These are phyloP conservation scores for Phytophthora cactorum DNA, from an alignment of 352 stramenopile species.

Conservation along the genomic window DNA sequence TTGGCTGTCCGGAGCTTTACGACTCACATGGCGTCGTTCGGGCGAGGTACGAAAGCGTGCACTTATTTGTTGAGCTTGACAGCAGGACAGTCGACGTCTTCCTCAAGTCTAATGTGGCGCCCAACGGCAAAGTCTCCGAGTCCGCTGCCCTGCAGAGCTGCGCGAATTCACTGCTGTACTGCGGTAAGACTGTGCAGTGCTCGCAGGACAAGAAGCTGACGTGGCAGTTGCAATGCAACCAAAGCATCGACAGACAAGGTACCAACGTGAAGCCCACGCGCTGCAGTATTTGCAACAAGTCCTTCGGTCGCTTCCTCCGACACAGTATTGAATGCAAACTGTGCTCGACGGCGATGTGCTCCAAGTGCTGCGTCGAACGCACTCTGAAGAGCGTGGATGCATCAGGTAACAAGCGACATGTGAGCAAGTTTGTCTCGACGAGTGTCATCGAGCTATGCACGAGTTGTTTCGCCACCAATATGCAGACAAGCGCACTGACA, in stretches of 20 bases:
- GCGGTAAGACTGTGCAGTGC: conserved; percentile 48
- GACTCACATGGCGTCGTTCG: conserved; percentile 44
- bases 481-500: conserved; percentile 42
- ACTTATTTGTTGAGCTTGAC: conserved; percentile 47
- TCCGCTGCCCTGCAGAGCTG: conserved; percentile 38
- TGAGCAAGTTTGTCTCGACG: conserved; percentile 44
- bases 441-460: conserved; percentile 46
- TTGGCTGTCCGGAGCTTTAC: conserved; percentile 38
- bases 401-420: conserved; percentile 32
- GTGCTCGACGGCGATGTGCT: conserved; percentile 54
- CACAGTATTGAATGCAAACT: conserved; percentile 50
- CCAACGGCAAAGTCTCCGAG: conserved; percentile 38
- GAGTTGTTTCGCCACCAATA: conserved; percentile 39
- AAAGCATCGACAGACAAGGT: conserved; percentile 20
- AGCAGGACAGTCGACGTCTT: conserved; percentile 47
- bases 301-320: conserved; percentile 41
- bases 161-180: conserved; percentile 47
- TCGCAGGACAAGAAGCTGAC: conserved; percentile 65
- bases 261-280: conserved; percentile 27
- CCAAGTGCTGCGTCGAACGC: conserved; percentile 48
- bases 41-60: conserved; percentile 45
- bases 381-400: conserved; percentile 48
- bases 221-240: conserved; percentile 41
- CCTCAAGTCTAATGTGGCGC: conserved; percentile 39
- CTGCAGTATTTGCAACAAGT: conserved; percentile 55